Conservation (phyloP, 2,329 filamentous ascomycete genomes). For the Botrytis fragariae region DNA sequence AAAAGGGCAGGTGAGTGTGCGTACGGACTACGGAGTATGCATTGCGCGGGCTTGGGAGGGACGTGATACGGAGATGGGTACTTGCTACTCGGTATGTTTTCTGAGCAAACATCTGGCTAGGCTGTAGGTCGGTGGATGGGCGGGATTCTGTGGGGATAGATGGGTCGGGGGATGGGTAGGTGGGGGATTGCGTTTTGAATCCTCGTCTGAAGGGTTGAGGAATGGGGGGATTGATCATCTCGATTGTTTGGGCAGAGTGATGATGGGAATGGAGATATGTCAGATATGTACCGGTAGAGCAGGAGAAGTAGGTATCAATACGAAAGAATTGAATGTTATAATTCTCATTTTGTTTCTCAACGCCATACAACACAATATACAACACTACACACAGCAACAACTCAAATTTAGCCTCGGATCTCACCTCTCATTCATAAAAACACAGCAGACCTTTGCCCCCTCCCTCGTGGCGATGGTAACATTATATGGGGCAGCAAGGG, state of each 20-base stretch:
- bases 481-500: not conserved
- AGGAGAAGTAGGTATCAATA: too few species aligned
- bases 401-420: not conserved
- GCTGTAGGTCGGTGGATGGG: too few species aligned
- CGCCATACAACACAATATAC: too few species aligned
- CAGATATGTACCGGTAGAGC: too few species aligned
- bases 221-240: too few species aligned
- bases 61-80: too few species aligned
- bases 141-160: not conserved
- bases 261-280: not conserved
- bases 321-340: not conserved
- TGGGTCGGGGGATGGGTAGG: not conserved
- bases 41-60: not conserved
- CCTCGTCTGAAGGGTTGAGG: not conserved
- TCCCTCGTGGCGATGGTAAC: not conserved
- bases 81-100: too few species aligned
- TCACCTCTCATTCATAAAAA: not conserved
- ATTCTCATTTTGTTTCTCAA: too few species aligned
- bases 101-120: not conserved
- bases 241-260: not conserved
- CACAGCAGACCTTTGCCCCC: not conserved
- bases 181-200: not conserved
- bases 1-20: not conserved
- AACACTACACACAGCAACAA: too few species aligned
- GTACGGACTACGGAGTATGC: not conserved